phyloP scores from a whole-genome alignment of 2,329 filamentous ascomycete species.

The Colletotrichum navitas region DNA sequence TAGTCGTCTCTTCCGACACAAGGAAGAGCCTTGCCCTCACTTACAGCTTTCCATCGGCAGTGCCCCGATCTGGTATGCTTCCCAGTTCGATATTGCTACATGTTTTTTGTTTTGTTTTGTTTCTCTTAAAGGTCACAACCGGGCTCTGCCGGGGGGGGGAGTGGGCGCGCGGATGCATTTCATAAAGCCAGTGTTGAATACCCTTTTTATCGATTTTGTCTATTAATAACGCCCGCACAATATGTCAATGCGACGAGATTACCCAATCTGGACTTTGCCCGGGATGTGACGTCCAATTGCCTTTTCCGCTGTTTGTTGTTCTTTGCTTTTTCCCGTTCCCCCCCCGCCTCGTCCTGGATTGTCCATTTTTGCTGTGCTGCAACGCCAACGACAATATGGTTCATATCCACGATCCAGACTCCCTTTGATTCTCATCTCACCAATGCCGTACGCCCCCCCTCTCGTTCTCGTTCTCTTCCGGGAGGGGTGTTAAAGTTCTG shows the following conservation, averaged over 20 bases:
- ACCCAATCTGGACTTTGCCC: constrained; percentile 29
- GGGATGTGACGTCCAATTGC: constrained; percentile 32
- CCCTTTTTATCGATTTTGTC: neutral
- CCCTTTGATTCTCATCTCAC: neutral
- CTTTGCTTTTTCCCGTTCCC: constrained; percentile 27
- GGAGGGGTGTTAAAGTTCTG: neutral
- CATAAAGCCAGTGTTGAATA: constrained; percentile 19
- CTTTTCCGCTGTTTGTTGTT: constrained; percentile 30
- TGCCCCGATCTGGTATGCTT: neutral
- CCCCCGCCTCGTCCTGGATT: neutral
- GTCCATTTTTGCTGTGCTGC: constrained; percentile 20
- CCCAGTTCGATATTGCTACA: neutral
- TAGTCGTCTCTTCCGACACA: constrained; percentile 34
- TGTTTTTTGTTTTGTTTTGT: neutral
- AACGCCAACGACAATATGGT: constrained; percentile 24
- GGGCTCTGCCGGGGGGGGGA: neutral
- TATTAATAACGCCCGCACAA: constrained; percentile 30
- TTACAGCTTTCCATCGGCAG: neutral
- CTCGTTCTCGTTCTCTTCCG: neutral
- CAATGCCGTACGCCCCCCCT: neutral
- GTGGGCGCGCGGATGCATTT: neutral
- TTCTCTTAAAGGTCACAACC: neutral
- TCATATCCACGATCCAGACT: constrained; percentile 2
- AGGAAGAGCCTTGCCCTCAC: neutral
- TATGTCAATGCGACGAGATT: constrained; percentile 39